phyloP scores from a whole-genome alignment of 2,329 filamentous ascomycete genomes.

The Dactylellina cionopaga region DNA sequence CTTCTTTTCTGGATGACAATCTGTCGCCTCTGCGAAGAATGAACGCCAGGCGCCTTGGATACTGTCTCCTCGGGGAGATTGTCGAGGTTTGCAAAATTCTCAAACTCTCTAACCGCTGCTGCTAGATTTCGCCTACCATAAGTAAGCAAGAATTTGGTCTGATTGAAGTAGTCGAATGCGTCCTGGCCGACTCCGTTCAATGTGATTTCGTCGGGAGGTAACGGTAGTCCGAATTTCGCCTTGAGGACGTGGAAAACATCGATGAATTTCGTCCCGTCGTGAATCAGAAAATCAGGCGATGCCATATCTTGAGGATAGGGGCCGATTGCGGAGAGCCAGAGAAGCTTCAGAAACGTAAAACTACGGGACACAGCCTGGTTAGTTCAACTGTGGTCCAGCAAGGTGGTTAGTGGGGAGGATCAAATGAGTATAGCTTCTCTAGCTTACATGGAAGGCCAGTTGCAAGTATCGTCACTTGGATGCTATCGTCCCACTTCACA shows the following conservation, averaged over 20 bases:
- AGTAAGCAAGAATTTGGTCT: constrained; percentile 26
- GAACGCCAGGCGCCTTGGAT: constrained; percentile 12
- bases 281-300: constrained; percentile 10
- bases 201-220: constrained; percentile 33
- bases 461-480: too few species aligned
- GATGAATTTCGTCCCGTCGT: constrained; percentile 7
- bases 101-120: constrained; percentile 28
- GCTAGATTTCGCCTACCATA: constrained; percentile 20
- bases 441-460: too few species aligned
- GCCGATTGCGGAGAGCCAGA: too few species aligned
- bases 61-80: constrained; percentile 28
- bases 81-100: constrained; percentile 17
- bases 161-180: constrained; percentile 1
- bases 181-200: neutral
- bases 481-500: too few species aligned
- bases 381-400: too few species aligned
- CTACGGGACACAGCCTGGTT: neutral
- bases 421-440: too few species aligned
- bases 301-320: constrained; percentile 23
- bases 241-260: constrained; percentile 31
- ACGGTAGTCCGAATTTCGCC: constrained; percentile 28
- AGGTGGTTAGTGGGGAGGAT: too few species aligned
- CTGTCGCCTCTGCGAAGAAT: constrained; percentile 21
- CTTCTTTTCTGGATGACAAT: constrained; percentile 13
- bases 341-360: neutral